A percentile compares a stretch with the other conserved stretches of the same genome.
Evolutionary conservation across 2,329 filamentous ascomycete species (phyloP).

Genomic region (Phyllosticta paracitricarpa): DNA sequence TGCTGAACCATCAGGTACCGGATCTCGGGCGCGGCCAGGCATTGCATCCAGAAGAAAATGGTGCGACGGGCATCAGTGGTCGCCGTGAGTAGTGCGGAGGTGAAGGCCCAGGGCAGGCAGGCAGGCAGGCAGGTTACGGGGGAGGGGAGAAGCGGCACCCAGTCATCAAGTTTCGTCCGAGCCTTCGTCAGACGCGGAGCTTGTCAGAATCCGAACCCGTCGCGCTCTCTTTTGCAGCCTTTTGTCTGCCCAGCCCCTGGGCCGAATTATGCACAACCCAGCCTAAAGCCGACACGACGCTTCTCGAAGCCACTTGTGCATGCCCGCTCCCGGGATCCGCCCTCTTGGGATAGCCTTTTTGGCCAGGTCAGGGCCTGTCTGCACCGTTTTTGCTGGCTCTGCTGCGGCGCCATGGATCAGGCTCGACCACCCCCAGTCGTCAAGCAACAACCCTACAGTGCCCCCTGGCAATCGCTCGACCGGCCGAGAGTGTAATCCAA

Average conservation of each 20-base stretch:
- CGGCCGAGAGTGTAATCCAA: constrained; percentile 11
- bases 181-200: not conserved
- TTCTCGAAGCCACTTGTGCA: constrained; percentile 11
- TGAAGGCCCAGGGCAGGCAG: not conserved
- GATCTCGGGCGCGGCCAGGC: not conserved
- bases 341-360: constrained; percentile 8
- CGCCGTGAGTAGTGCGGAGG: not conserved
- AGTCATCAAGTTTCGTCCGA: not conserved
- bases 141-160: not conserved
- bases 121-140: not conserved
- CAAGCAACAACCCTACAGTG: constrained; percentile 10
- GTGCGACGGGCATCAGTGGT: not conserved
- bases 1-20: not conserved
- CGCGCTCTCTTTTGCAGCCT: not conserved
- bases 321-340: constrained; percentile 5
- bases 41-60: not conserved
- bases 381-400: constrained; percentile 1
- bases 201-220: not conserved
- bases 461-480: constrained; percentile 6
- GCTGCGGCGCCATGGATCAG: constrained; percentile 3
- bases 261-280: constrained; percentile 9
- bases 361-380: constrained; percentile 4
- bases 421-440: constrained; percentile 5
- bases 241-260: not conserved
- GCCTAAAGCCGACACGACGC: constrained; percentile 1